phyloP scores from a whole-genome alignment of 768 basidiomycete species.

The Mycena belliarum region DNA sequence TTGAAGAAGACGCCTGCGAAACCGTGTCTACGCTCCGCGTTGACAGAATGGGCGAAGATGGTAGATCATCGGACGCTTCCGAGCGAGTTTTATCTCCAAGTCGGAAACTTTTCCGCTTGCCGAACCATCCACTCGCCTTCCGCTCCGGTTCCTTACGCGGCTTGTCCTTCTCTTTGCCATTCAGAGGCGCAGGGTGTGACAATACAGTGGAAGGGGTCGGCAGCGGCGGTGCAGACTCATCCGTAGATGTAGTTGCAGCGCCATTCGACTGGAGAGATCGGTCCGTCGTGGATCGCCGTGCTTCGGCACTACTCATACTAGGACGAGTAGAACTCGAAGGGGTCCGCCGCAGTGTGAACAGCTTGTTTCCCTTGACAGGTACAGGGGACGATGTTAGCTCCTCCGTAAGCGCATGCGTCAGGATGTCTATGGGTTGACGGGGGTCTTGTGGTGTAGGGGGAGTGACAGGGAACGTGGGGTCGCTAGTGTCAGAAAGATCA shows the following conservation, averaged over 20 bases:
- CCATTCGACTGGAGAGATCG: conserved; percentile 27
- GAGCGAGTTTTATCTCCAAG: conserved; percentile 33
- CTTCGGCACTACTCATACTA: conserved; percentile 24
- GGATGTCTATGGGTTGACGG: conserved; percentile 11
- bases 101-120: conserved; percentile 51
- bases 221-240: conserved; percentile 14
- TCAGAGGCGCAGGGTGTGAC: conserved; percentile 18
- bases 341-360: conserved; percentile 35
- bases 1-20: conserved; percentile 18
- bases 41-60: conserved; percentile 13
- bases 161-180: conserved; percentile 39
- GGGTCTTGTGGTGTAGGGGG: conserved; percentile 23
- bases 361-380: conserved; percentile 21
- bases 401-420: conserved; percentile 9
- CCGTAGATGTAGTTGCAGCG: conserved; percentile 2
- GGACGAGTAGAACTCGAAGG: conserved; percentile 33
- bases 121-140: conserved; percentile 51
- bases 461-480: conserved; percentile 26
- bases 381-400: neutral
- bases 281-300: conserved; percentile 28
- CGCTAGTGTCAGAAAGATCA: conserved; percentile 30
- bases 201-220: conserved; percentile 30
- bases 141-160: conserved; percentile 31
- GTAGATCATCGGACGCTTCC: conserved; percentile 18
- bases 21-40: conserved; percentile 14